Evolutionary conservation across 2,329 filamentous ascomycete species (phyloP), one percentile per base, ranked within the genome.

Genomic region (Proliferodiscus dingleyae): DNA sequence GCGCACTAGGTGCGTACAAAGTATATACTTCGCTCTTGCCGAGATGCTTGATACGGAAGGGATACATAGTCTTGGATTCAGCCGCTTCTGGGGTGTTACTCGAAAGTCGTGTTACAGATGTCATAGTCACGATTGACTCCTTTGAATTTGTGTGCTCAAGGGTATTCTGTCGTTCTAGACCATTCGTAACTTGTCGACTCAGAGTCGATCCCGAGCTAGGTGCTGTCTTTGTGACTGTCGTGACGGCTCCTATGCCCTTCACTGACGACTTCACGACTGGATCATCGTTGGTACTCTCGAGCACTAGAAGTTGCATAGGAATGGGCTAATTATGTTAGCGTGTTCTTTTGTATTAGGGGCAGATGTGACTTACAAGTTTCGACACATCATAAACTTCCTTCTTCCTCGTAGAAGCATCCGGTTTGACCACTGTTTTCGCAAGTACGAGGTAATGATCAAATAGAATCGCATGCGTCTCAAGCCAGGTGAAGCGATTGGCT

Each of bases 401-500:
- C 67, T 85, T 93, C 43, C 84, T 77, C n/a, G 78, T 80, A 36
- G 81, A 76, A 36, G 82, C 79, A 59, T 89, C 89, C 37, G 81
- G 73, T 9, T 77, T 73, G 3, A 83, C 74, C 6, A 88, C 75
- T 5, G 73, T 74, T 71, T 98, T 98, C 30, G 93, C 87, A 36
- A 98, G 71, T 26, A 98, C 90, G 29, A 98, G 76, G 65, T 96
- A 98, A 67, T 98, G 90, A 60, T 98, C 94, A 61, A 98, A 97
- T 0, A 98, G 75, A 37, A 98, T 77, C 2, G 88, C 89, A 63
- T 96, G 89, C 0, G 88, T 94, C 60, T 98, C 93, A 6, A 97
- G 82, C 85, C 91, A 95, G 52, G 84, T 85, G 62, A 97, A 93
- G 46, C 89, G 83, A 64, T 87, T 94, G 34, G 84, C 87, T 45